These are phyloP conservation scores for Trametes elegans DNA, from an alignment of 768 basidiomycete species.

Conservation along the genomic window DNA sequence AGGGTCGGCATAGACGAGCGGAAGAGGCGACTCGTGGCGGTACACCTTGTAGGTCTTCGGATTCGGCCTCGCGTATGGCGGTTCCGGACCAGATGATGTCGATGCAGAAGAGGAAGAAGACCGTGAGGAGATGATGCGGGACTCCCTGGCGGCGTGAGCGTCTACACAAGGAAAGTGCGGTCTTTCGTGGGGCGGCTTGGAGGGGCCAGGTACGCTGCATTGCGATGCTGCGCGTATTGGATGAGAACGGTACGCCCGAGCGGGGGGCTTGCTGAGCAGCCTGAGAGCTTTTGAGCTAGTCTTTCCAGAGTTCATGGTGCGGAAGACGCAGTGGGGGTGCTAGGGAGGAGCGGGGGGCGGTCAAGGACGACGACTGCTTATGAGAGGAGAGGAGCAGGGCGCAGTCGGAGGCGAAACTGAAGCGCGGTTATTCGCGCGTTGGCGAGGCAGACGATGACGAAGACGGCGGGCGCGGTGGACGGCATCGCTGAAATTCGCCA, in stretches of 20 bases:
- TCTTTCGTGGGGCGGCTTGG: conserved; percentile 13
- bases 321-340: neutral
- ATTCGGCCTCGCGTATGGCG: conserved; percentile 76
- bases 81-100: conserved; percentile 66
- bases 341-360: neutral
- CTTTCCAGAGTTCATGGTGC: conserved; percentile 12
- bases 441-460: conserved; percentile 2
- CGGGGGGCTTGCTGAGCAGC: conserved; percentile 3
- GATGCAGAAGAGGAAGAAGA: conserved; percentile 21
- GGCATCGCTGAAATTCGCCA: neutral
- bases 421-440: neutral
- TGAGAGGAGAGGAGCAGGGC: no score
- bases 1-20: conserved; percentile 53
- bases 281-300: conserved; percentile 4
- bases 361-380: neutral
- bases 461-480: neutral
- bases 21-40: conserved; percentile 58
- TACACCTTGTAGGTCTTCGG: conserved; percentile 73
- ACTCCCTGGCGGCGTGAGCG: conserved; percentile 71
- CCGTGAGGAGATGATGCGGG: conserved; percentile 41
- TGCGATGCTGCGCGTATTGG: conserved; percentile 12
- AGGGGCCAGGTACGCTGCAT: conserved; percentile 11
- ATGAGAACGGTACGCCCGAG: conserved; percentile 2
- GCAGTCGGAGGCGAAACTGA: neutral
- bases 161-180: conserved; percentile 74